Conservation (phyloP, 768 basidiomycete species). For the Pilatotrama ljubarskyi region DNA sequence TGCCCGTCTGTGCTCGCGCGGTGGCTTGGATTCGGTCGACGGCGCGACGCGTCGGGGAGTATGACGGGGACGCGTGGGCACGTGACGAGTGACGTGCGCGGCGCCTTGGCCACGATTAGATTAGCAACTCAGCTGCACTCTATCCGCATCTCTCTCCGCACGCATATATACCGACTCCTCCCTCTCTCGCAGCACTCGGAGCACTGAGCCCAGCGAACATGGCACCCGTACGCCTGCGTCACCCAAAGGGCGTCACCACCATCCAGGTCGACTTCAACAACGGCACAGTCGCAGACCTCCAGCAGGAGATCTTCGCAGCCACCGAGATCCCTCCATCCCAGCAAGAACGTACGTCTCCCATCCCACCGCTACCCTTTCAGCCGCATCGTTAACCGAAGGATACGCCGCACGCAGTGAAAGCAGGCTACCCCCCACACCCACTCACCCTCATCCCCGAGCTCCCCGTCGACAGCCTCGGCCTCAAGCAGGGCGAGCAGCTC, state of each 20-base stretch:
- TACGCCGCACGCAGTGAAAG: slow-evolving; percentile 63
- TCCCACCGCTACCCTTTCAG: background rate
- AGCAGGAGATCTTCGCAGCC: slow-evolving; percentile 62
- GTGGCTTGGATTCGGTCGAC: too few relatives aligned
- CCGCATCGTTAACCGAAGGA: too few relatives aligned
- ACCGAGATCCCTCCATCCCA: slow-evolving; percentile 73
- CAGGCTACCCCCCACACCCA: slow-evolving; percentile 81
- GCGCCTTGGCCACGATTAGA: background rate
- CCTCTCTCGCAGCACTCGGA: background rate
- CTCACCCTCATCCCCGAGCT: slow-evolving; percentile 74
- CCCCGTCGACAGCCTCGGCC: slow-evolving; percentile 72
- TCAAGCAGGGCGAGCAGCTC: slow-evolving; percentile 81
- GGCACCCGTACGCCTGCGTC: slow-evolving; percentile 77
- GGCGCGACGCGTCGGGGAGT: background rate
- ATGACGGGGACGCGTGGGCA: background rate
- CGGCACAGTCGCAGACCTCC: slow-evolving; percentile 73
- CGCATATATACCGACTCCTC: background rate
- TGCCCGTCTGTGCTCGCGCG: background rate
- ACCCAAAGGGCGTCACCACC: slow-evolving; percentile 82
- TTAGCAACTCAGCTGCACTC: background rate
- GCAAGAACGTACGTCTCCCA: slow-evolving; percentile 56
- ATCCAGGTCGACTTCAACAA: slow-evolving; percentile 60
- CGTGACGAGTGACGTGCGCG: slow-evolving; percentile 4
- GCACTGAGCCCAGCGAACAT: slow-evolving; percentile 36
- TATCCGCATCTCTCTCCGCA: background rate